Evolutionary conservation across 345 rosid genomes (phyloP).

Genomic region (Salix caprea): DNA sequence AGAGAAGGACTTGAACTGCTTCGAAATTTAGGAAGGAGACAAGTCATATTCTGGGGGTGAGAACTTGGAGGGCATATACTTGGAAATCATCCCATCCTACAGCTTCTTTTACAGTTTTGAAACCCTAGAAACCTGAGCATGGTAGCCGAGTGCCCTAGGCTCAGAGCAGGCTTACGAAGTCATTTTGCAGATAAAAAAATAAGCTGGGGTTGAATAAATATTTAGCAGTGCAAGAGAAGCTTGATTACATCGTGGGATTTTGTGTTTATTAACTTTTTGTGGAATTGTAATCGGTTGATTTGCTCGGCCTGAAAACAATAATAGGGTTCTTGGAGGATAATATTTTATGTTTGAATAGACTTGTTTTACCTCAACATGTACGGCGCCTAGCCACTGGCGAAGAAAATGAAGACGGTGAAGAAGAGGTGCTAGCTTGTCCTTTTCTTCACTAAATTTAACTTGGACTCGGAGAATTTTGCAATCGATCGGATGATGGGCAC

Average conservation of each 20-base stretch:
- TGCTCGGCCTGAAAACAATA: background rate
- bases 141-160: conserved; percentile 5
- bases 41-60: conserved; percentile 11
- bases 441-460: no score
- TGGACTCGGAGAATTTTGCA: no score
- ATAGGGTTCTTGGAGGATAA: background rate
- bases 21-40: conserved; percentile 8
- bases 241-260: background rate
- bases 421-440: no score
- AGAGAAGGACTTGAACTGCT: conserved; percentile 8
- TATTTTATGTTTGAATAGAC: no score
- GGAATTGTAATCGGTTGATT: background rate
- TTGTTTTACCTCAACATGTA: no score
- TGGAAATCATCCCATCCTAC: conserved; percentile 6
- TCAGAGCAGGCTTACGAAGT: background rate
- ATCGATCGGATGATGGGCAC: no score
- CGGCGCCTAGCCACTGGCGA: no score
- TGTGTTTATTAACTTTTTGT: background rate
- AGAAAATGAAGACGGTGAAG: no score
- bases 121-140: background rate
- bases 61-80: conserved; percentile 2
- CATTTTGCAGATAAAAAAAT: no score
- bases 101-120: conserved; percentile 10
- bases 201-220: no score
- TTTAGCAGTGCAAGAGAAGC: no score